Conservation (phyloP, 176 grass and related monocot species). For the Oryza coarctata region DNA sequence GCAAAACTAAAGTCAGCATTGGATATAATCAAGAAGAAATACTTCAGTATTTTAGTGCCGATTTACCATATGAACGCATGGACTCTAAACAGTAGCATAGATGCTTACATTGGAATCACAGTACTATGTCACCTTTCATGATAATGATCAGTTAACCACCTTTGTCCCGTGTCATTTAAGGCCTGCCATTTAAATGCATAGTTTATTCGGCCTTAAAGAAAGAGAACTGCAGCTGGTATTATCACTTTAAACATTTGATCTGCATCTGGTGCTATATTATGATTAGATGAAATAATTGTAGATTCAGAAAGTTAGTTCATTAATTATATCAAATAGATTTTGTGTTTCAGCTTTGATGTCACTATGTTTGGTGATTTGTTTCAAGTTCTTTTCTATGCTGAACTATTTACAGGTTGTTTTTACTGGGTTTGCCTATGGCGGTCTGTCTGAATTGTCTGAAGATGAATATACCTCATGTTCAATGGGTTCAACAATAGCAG, state of each 20-base stretch:
- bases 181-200: too few relatives aligned
- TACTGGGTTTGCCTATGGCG: constrained; percentile 98
- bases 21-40: background rate
- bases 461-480: constrained; percentile 96
- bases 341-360: background rate
- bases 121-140: background rate
- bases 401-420: constrained; percentile 82
- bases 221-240: constrained; percentile 1
- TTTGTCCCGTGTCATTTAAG: background rate
- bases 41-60: background rate
- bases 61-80: constrained; percentile 3
- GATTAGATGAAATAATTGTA: background rate
- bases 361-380: background rate
- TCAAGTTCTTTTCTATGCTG: constrained; percentile 19
- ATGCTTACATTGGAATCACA: background rate
- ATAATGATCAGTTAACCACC: background rate
- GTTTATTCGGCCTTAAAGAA: background rate
- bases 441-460: constrained; percentile 93
- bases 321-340: background rate
- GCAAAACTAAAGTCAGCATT: background rate
- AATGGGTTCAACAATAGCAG: constrained; percentile 96
- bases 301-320: constrained; percentile 14
- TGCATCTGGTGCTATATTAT: constrained; percentile 6
- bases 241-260: background rate
- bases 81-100: background rate